Evolutionary conservation across 495 filamentous ascomycete genomes (phyloP).

Genomic region (Penicilliopsis zonata): DNA sequence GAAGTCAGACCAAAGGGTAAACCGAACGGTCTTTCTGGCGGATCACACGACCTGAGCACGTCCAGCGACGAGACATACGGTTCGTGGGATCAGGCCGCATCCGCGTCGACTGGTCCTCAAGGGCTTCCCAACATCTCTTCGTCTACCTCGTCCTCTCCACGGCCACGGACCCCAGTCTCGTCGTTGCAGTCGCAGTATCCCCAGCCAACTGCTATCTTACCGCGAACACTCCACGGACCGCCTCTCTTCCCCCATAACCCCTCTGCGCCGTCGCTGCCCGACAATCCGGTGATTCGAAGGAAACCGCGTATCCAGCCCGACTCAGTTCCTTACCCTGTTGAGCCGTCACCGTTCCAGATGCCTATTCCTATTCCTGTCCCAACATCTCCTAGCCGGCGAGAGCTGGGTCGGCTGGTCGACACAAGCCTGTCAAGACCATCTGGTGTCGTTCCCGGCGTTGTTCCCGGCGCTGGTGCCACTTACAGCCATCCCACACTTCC

Average conservation of each 20-base stretch:
- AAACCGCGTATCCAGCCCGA: slow-evolving; percentile 27
- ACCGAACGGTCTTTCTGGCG: slow-evolving; percentile 9
- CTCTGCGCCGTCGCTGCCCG: slow-evolving; percentile 26
- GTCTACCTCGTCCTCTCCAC: slow-evolving; percentile 20
- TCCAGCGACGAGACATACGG: slow-evolving; percentile 12
- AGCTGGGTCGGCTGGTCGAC: slow-evolving; percentile 8
- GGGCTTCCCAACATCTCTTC: slow-evolving; percentile 5
- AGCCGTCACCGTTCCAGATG: slow-evolving; percentile 15
- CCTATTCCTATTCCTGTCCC: slow-evolving; percentile 13
- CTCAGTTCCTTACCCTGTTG: slow-evolving; percentile 16
- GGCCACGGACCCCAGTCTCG: slow-evolving; percentile 27
- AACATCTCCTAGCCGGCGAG: background rate
- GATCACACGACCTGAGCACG: slow-evolving; percentile 13
- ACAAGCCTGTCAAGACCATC: no score
- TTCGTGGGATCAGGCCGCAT: slow-evolving; percentile 12
- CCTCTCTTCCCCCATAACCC: slow-evolving; percentile 23
- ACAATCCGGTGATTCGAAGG: slow-evolving; percentile 24
- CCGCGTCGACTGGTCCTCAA: slow-evolving; percentile 7
- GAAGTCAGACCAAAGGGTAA: slow-evolving; percentile 9
- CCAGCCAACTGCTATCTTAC: no score
- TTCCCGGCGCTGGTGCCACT: no score
- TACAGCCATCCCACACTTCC: no score
- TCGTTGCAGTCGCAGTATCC: slow-evolving; percentile 27
- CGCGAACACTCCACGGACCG: slow-evolving; percentile 10
- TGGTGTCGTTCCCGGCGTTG: no score